Base-by-base conservation (phyloP, 345 rosid genomes). In the Cochlearia excelsa region DNA sequence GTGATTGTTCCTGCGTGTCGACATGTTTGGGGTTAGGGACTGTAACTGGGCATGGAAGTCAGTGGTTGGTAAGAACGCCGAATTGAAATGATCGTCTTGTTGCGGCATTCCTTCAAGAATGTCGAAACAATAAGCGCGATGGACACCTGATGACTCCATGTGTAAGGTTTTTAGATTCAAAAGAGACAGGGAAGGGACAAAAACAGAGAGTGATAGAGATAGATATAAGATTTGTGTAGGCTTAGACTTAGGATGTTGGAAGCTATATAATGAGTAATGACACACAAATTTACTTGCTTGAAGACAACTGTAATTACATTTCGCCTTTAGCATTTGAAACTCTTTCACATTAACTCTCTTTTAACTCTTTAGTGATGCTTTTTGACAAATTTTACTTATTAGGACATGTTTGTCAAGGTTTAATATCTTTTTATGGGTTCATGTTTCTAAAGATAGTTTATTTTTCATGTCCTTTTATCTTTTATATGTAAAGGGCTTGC, bases 51-150 rank as follows among this genome's bases (percentile, higher is more conserved):
- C 68, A 54, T 53, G 51, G 71, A 62, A 63, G 53, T 56, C 51
- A 1, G 59, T n/a, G 63, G 49, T 48, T 48, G 46, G 58, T 69
- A 65, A 62, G 51, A 53, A 53, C 33, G 78, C 6, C 0, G 77
- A 59, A 66, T 55, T 52, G 50, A 79, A 69, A 47, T 80, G 78
- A 40, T 60, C 80, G 56, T 77, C 69, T 1, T 69, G 75, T 46
- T 69, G 40, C n/a, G 74, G 33, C 61, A 54, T 62, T 57, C 72
- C 75, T 30, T 63, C 57, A 29, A 51, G 37, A 26, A 62, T 43
- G 11, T 65, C 56, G 55, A 77, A 71, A 55, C 63, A 69, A 34
- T 55, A 63, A 62, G 74, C 56, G 31, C 68, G 68, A 42, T 55
- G 63, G 28, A 5, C 9, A 47, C 30, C 3, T 4, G 63, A 23